Evolutionary conservation across 1,139 yeast species (phyloP), one percentile per base, ranked within the genome.

Genomic region (Spencermartinsiella ligniputridi): DNA sequence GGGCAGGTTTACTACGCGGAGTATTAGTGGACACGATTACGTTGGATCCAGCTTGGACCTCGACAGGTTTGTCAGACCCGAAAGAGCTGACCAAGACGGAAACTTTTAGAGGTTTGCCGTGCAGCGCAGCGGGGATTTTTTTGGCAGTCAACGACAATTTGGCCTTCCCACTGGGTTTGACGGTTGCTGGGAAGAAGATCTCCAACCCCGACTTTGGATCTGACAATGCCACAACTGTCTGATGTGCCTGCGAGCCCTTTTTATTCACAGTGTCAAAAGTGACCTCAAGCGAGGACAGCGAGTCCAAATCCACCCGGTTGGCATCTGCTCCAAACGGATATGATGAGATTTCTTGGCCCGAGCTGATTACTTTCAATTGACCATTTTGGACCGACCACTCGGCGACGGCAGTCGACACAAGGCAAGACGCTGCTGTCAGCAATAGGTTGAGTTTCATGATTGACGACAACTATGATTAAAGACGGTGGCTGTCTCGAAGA

Each of bases 61-160:
- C 32, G 3, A 44, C 35, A 2, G 60, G 57, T 39, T 46, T 47
- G 21, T 49, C 52, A 13, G 37, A 51, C 20, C 50, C 55, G 42
- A 54, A 55, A 6, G 63, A 56, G 16, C 57, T 58, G 11, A 63
- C 54, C 11, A 56, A 37, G 18, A 61, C 24, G 5, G 50, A 32
- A 27, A 58, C 46, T 12, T 52, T 49, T 39, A 63, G 49, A 3
- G 50, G 52, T 29, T 45, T 38, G 40, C 46, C 48, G 32, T 46
- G 52, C 27, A 57, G 54, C 32, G 55, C 63, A 17, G 41, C 47
- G 6, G 69, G 69, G 18, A 66, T 45, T 22, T 53, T 42, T 33
- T 54, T 53, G 49, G 52, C 55, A 6, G 67, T 52, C 30, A 67
- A 50, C 13, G 54, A 45, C 12, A 59, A 51, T 44, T 61, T 56